Base-by-base conservation (phyloP, 2,329 filamentous ascomycete genomes). In the Ophiostoma triangulosporum region DNA sequence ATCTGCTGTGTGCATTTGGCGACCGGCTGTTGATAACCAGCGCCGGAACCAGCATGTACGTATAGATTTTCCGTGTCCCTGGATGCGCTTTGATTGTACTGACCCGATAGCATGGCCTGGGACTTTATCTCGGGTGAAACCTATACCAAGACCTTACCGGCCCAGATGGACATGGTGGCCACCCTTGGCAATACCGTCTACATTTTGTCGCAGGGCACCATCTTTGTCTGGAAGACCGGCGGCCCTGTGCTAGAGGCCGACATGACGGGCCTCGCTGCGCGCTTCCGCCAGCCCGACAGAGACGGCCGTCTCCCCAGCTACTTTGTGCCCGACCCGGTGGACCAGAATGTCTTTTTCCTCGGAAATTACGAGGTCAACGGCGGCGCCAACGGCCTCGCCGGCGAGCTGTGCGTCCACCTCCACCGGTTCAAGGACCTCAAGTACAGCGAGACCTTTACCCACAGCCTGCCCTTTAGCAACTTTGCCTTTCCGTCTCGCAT, bases 281-380 rank as follows among this genome's bases (percentile, higher is more conserved):
- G 38, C 8, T 54, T 58, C 49, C 54, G 36, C 15, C 50, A 54
- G 54, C 57, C 57, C 5, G 55, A 57, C 31, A 32, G 31, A 7
- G 57, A 58, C 51, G 52, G 55, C 6, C 55, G 57, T 3, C 55
- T 59, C 12, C 52, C 55, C 15, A 57, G 54, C 52, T 57, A 43
- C 48, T 53, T 60, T 5, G 6, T 60, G 14, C 36, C 56, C 3
- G 55, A 57, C 40, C 53, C 53, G 1, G 36, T 55, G 26, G 45
- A 52, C 50, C 24, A 40, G 2, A 53, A 57, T 49, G 35, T 56
- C 17, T 57, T 59, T 32, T 58, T 46, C 38, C 54, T 54, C 2
- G 53, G 56, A 46, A 56, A 56, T 48, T 52, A 55, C 11, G 51
- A 57, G 29, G 27, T 40, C 14, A 52, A 45, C 8, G 45, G 26